Percentiles rank a stretch among this genome's conserved stretches.
Evolutionary conservation across 2,329 filamentous ascomycete genomes (phyloP).

Genomic region (Cercospora sp.): DNA sequence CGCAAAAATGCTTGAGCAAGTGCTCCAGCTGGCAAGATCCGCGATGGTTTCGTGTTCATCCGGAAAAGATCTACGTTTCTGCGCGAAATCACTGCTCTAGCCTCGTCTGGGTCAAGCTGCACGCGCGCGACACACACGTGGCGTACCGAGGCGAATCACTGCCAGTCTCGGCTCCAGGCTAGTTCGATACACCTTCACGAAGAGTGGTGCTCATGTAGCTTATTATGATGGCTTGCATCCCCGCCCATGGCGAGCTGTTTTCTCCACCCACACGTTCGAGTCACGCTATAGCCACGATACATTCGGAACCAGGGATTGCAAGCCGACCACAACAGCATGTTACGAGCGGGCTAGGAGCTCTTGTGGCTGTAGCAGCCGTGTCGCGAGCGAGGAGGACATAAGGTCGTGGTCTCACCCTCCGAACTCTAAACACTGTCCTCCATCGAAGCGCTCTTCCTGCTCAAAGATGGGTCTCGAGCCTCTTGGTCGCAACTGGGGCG

Average conservation of each 20-base stretch:
- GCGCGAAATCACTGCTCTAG: slow-evolving; percentile 10
- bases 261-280: background rate
- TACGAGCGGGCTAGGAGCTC: background rate
- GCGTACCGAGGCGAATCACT: slow-evolving; percentile 7
- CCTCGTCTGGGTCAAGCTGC: background rate
- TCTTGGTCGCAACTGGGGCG: slow-evolving; percentile 30
- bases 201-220: background rate
- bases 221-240: slow-evolving; percentile 10
- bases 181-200: slow-evolving; percentile 4
- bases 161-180: slow-evolving; percentile 1
- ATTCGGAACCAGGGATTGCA: slow-evolving; percentile 4
- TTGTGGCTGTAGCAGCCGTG: background rate
- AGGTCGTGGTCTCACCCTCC: background rate
- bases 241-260: slow-evolving; percentile 4
- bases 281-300: background rate
- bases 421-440: background rate
- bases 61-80: slow-evolving; percentile 6
- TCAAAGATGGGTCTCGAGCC: slow-evolving; percentile 43
- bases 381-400: background rate
- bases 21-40: background rate
- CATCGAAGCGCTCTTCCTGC: background rate
- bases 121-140: slow-evolving; percentile 11
- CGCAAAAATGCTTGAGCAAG: background rate
- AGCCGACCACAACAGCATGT: slow-evolving; percentile 7
- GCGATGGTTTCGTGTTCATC: background rate